Conservation (phyloP, 78 protist species). For the Bigelowiella natans region DNA sequence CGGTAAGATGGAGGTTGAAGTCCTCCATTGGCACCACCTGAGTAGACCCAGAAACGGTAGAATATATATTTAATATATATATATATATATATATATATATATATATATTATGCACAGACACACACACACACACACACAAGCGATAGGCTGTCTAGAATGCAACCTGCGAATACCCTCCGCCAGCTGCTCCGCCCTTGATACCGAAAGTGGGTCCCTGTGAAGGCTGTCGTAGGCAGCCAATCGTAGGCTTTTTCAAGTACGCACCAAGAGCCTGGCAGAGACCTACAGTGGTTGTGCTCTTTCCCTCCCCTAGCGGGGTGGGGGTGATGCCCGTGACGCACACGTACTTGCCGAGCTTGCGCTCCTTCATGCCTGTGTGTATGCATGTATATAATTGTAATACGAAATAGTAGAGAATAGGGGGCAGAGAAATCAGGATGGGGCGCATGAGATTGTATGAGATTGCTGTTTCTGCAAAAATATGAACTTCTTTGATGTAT, state of each 20-base stretch:
- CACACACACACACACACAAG: not conserved
- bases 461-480: no score
- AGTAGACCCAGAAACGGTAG: no score
- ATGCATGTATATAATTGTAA: not conserved
- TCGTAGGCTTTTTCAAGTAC: conserved; percentile 49
- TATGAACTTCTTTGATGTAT: no score
- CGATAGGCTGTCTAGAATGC: not conserved
- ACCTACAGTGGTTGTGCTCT: conserved; percentile 89
- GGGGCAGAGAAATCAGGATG: no score
- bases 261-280: conserved; percentile 92
- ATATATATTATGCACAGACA: not conserved
- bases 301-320: conserved; percentile 96
- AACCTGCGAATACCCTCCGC: conserved; percentile 78
- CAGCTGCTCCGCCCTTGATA: conserved; percentile 94
- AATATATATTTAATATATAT: not conserved
- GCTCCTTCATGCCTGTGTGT: not conserved
- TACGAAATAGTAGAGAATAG: no score
- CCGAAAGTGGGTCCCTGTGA: conserved; percentile 78
- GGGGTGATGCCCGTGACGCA: conserved; percentile 86
- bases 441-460: no score
- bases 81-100: conserved; percentile 1
- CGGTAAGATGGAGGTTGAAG: conserved; percentile 88
- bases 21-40: conserved; percentile 91
- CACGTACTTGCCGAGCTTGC: conserved; percentile 68
- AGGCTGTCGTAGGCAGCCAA: conserved; percentile 87